Base-by-base conservation (phyloP, 495 filamentous ascomycete genomes). In the Rhypophila decipiens region DNA sequence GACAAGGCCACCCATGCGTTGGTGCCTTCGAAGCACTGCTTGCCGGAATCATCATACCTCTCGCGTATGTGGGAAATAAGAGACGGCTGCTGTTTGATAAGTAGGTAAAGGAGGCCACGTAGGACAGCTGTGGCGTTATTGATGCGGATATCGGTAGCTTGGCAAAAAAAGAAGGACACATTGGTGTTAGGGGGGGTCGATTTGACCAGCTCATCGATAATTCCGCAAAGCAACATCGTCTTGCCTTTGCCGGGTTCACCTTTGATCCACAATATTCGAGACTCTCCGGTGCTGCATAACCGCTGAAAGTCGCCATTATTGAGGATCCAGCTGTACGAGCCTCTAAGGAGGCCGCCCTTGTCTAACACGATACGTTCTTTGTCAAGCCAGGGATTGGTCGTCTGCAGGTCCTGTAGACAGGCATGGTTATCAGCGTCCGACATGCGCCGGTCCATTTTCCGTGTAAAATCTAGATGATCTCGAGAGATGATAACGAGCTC, bases 301-400 rank as follows among this genome's bases (percentile, higher is more conserved):
- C 51, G 24, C 15, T 27, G 39, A 50, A 73, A 76, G 11, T 59
- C 58, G 1, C 29, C 1, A 34, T 73, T 39, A 20, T 63, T 48
- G 10, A 77, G 58, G 27, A 77, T 58, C 73, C 68, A 78, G 39
- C 24, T 12, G 46, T 69, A 75, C 8, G 61, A 65, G 33, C 71
- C 70, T 20, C 55, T 15, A 1, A 77, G 45, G 1, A 78, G 52
- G n/a, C 60, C 60, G 34, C 44, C 50, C 19, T 52, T 75, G 0
- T 49, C 64, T 4, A 56, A 20, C 51, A 69, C 59, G 36, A 76
- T 70, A 19, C 48, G 48, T 8, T 12, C 24, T 18, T 51, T 51
- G 24, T 51, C 48, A 35, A 22, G 2, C 15, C 22, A 35, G 2
- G 48, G 48, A 35, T 51, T 20, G 13, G 27, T 31, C 13, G 13